These are phyloP conservation scores for Lachnellula arida DNA, from an alignment of 2,329 filamentous ascomycete genomes.

Conservation along the genomic window DNA sequence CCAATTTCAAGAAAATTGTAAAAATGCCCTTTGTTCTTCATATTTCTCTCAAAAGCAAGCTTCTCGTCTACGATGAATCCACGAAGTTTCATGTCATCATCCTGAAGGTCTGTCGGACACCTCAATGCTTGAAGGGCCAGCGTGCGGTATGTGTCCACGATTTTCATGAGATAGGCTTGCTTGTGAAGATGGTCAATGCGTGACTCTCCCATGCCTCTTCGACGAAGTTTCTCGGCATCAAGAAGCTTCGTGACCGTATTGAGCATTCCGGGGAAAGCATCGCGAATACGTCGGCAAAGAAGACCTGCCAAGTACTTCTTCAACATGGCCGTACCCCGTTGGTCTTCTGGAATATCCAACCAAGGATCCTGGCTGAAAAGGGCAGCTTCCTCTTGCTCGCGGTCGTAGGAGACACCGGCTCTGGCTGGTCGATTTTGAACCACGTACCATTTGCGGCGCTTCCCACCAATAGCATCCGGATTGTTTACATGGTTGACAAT, in stretches of 20 bases:
- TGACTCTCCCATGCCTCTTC: slow-evolving; percentile 24
- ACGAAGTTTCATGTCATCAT: slow-evolving; percentile 24
- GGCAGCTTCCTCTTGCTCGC: slow-evolving; percentile 25
- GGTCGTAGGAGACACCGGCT: slow-evolving; percentile 27
- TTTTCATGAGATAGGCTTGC: slow-evolving; percentile 24
- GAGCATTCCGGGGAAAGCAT: slow-evolving; percentile 26
- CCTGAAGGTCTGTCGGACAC: slow-evolving; percentile 23
- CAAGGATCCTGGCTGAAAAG: slow-evolving; percentile 31
- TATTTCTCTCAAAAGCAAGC: slow-evolving; percentile 26
- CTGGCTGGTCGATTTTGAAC: slow-evolving; percentile 32
- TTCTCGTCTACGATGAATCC: slow-evolving; percentile 17
- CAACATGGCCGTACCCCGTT: slow-evolving; percentile 30
- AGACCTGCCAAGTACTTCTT: slow-evolving; percentile 30
- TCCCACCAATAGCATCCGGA: slow-evolving; percentile 13
- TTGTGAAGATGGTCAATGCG: slow-evolving; percentile 23
- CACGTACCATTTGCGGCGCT: slow-evolving; percentile 33
- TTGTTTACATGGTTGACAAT: slow-evolving; percentile 12
- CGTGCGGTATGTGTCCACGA: slow-evolving; percentile 25
- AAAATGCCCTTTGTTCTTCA: slow-evolving; percentile 27
- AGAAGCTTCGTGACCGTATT: slow-evolving; percentile 23
- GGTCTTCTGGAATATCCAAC: slow-evolving; percentile 21
- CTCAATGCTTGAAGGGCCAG: slow-evolving; percentile 21
- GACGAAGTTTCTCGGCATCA: slow-evolving; percentile 1
- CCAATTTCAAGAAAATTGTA: slow-evolving; percentile 27
- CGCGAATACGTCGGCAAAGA: slow-evolving; percentile 24